Base-by-base conservation (phyloP, 163 green algal genomes). In the Volvox carteri region DNA sequence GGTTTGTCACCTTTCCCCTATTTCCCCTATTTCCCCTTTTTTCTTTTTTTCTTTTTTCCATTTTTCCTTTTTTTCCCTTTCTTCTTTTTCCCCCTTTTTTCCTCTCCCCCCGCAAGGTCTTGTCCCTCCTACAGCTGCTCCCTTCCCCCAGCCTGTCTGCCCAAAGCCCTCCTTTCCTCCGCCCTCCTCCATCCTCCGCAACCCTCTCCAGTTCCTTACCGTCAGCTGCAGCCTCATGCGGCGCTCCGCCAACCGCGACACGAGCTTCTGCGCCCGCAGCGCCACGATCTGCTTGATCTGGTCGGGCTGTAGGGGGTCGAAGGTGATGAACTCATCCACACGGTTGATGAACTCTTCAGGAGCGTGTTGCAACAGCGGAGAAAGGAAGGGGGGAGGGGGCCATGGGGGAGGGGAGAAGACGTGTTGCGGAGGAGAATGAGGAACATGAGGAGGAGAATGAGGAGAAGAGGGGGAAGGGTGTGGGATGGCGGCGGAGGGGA, bases 281-380 rank as follows among this genome's bases (percentile, higher is more conserved):
- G 86, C 70, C 60, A 98, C 96, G 73, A 99, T 98, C 79, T 90
- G 88, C 52, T 94, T 91, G 93, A 99, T 99, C 93, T 99, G 90
- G 5, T 94, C 92, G 9, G 80, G 56, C 25, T 89, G 56, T 30
- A 99, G 94, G 37, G 94, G 93, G 87, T 97, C 90, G 86, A 99
- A 99, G 7, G 98, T 96, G 74, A 98, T 97, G 90, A 98, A 98
- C 84, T 99, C 97, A 89, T 99, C 97, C 48, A 99, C 91, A 21
- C 97, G 92, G 91, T 99, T 99, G 81, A 99, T 92, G 78, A 99
- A 99, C 93, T 99, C 97, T 87, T 41, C 11, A 37, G 44, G 44
- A n/a, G 3, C 42, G 28, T 6, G 2, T 21, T 39, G 8, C 0
- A 42, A 25, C 41, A 58, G 46, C 18, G 30, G 52, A 30, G 75